Base-by-base conservation (phyloP, 345 rosid species). In the Citrus medica region DNA sequence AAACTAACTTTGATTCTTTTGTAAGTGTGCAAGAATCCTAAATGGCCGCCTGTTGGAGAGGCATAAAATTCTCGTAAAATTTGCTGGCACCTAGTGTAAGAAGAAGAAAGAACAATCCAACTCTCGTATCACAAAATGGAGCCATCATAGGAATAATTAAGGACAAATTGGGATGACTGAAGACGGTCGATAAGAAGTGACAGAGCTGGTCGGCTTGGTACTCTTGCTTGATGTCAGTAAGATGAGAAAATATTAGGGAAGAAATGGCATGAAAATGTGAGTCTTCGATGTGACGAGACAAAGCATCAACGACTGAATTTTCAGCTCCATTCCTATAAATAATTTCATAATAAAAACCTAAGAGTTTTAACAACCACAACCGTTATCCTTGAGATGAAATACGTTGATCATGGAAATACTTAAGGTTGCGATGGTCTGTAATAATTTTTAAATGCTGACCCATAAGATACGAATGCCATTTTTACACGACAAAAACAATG, bases 171-270 rank as follows among this genome's bases (percentile, higher is more conserved):
- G 0, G n/a, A 55, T 0, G 24, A 55, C 9, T 6, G 3, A 16
- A 55, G 9, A 1, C 0, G 8, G 5, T 55, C 4, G 0, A 42
- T 42, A 10, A 42, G 13, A 12, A 2, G 16, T 42, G 51, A 12
- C 5, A 42, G 6, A 42, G 16, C 51, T 42, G 16, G 3, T 42
- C 1, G 3, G 16, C 51, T 10, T 42, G 4, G 4, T 12, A 12
- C 16, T 10, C 16, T 0, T 2, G 0, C 0, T 10, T 12, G 0
- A 10, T 10, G 51, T 42, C 1, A 6, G 0, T 7, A 55, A 55
- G 59, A 19, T 55, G 2, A 21, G 59, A 21, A 55, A 55, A 55
- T 1, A 19, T 55, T 19, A 3, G 9, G 8, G 59, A 55, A 16
- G 59, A 55, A 16, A 55, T 6, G n/a, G 16, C 8, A 55, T 55